Base-by-base conservation (phyloP, 139 green algal species). In the Chlamydomonas sp. region DNA sequence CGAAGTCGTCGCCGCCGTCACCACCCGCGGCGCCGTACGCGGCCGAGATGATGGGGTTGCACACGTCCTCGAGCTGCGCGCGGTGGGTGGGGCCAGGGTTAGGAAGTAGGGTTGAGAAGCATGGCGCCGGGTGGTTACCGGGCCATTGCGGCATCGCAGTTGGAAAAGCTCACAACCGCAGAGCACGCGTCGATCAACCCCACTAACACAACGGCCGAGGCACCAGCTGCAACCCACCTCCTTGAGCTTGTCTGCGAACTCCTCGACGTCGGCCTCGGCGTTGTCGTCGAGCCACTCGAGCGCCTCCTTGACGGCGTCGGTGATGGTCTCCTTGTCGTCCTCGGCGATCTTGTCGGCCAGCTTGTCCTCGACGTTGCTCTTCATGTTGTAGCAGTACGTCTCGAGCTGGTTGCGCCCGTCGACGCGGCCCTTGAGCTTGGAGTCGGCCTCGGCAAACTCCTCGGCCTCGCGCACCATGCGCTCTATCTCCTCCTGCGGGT, bases 221-320 rank as follows among this genome's bases (percentile, higher is more conserved):
- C n/a, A n/a, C n/a, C n/a, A n/a, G n/a, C n/a, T n/a, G n/a, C n/a
- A n/a, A n/a, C n/a, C n/a, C 31, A 99, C 77, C 73, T 97, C 89
- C 85, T 98, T 99, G 22, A 94, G 80, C 81, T 95, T 94, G 38
- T 98, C 95, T 65, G 95, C 82, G 81, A 92, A 97, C 67, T 98
- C 95, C 43, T 98, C 95, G 33, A 78, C 80, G 5, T 93, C 88
- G 10, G 84, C 85, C 3, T 91, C 83, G 5, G 24, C 57, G 78
- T 96, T 93, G 63, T 96, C 89, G 35, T 97, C 91, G 49, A 96
- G 24, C 90, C 90, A 98, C 58, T 98, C 93, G 43, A 96, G 70
- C 6, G 84, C 87, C 68, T 97, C 91, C 73, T 94, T 88, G 13
- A 98, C 81, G 6, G 92, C 90, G 13, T 87, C 79, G 63, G 87